Evolutionary conservation across 352 stramenopile genomes (phyloP).

Genomic region (Globisporangium irregulare): DNA sequence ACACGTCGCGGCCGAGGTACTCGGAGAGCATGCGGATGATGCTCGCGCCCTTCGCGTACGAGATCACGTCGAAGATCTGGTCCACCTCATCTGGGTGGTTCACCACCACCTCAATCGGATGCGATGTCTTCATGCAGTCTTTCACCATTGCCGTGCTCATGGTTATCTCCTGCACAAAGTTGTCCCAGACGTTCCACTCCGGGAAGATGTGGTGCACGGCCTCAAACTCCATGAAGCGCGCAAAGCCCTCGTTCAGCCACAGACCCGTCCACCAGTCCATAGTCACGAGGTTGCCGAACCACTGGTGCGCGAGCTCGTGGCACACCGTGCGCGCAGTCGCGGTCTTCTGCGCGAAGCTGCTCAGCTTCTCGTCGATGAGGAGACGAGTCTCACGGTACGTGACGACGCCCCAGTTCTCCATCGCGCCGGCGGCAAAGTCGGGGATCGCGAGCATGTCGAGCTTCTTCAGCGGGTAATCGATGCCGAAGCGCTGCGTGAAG

Average conservation of each 20-base stretch:
- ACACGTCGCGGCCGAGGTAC: constrained; percentile 69
- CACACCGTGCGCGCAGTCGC: constrained; percentile 93
- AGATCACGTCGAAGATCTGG: constrained; percentile 98
- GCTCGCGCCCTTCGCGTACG: constrained; percentile 91
- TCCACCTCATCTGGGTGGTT: constrained; percentile 94
- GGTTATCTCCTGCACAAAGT: constrained; percentile 89
- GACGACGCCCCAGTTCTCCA: constrained; percentile 96
- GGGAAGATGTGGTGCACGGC: constrained; percentile 92
- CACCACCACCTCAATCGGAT: constrained; percentile 96
- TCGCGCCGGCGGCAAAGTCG: constrained; percentile 95
- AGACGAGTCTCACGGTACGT: constrained; percentile 96
- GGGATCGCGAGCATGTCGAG: constrained; percentile 97
- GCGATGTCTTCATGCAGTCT: constrained; percentile 89
- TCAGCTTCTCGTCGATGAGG: constrained; percentile 80
- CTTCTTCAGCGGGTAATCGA: constrained; percentile 96
- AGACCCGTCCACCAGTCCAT: constrained; percentile 97
- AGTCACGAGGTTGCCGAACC: constrained; percentile 98
- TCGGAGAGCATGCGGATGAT: constrained; percentile 81
- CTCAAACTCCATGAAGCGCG: constrained; percentile 95
- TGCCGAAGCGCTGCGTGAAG: constrained; percentile 69
- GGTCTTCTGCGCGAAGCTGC: constrained; percentile 63
- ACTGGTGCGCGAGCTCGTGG: constrained; percentile 98
- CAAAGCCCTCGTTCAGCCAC: constrained; percentile 99
- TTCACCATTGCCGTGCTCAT: constrained; percentile 87
- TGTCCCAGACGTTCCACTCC: constrained; percentile 95